Evolutionary conservation across 2,329 filamentous ascomycete genomes (phyloP).

Genomic region (Sporothrix dimorphospora): DNA sequence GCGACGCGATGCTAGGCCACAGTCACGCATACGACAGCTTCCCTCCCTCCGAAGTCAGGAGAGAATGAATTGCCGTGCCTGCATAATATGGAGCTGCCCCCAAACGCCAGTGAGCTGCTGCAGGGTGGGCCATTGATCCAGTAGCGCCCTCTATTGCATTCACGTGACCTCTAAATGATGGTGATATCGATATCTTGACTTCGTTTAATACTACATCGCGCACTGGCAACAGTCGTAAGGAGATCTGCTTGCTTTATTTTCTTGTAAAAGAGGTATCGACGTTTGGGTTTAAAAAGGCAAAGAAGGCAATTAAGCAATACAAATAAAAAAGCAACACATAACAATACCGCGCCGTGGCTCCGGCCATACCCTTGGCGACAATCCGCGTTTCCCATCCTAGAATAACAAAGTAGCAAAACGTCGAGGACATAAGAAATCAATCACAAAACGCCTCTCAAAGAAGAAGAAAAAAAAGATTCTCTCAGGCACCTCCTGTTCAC

Average conservation of each 20-base stretch:
- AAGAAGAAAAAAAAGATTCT: background rate
- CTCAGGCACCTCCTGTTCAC: background rate
- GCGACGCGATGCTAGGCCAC: background rate
- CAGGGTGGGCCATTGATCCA: background rate
- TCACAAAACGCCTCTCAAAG: background rate
- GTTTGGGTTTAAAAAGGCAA: background rate
- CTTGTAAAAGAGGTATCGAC: slow-evolving; percentile 14
- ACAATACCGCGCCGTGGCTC: slow-evolving; percentile 3
- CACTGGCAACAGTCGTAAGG: no score
- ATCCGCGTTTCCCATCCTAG: background rate
- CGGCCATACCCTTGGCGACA: slow-evolving; percentile 2
- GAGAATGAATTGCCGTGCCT: background rate
- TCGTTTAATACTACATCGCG: no score
- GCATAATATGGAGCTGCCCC: slow-evolving; percentile 7
- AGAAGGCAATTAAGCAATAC: background rate
- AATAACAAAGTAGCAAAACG: background rate
- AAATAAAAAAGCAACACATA: background rate
- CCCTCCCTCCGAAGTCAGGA: background rate
- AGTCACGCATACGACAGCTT: background rate
- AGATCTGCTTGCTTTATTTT: background rate
- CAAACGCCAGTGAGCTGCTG: background rate
- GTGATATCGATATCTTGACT: background rate
- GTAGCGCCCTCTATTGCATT: background rate
- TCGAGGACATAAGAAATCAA: background rate
- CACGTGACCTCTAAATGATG: background rate